Conservation (phyloP, 1,139 yeast genomes). For the Candida mesenterica region DNA sequence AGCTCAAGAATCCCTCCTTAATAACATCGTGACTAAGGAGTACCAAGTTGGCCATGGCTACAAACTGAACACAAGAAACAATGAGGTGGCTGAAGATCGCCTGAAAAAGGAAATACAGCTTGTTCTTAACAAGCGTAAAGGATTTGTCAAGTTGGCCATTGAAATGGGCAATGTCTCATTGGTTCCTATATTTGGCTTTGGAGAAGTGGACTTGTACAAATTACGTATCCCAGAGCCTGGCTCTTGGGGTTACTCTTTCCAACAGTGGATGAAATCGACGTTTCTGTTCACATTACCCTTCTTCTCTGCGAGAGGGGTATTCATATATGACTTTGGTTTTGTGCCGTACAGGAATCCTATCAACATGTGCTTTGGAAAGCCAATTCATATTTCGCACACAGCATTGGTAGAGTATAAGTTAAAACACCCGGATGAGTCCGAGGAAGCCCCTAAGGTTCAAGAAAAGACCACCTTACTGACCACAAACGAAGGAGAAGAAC, state of each 20-base stretch:
- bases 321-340: conserved; percentile 89
- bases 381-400: conserved; percentile 64
- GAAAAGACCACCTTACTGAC: no score
- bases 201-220: conserved; percentile 81
- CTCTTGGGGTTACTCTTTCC: conserved; percentile 56
- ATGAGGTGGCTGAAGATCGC: conserved; percentile 7
- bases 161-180: conserved; percentile 72
- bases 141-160: conserved; percentile 84
- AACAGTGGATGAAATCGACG: conserved; percentile 65
- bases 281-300: conserved; percentile 87
- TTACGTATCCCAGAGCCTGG: conserved; percentile 55
- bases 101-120: conserved; percentile 35
- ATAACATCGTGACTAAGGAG: conserved; percentile 36
- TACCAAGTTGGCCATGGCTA: conserved; percentile 50
- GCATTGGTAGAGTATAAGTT: conserved; percentile 31
- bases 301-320: conserved; percentile 89
- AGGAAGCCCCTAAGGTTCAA: conserved; percentile 1
- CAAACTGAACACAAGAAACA: conserved; percentile 41
- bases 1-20: conserved; percentile 80
- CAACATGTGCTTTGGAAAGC: conserved; percentile 76
- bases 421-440: conserved; percentile 31
- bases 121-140: conserved; percentile 76
- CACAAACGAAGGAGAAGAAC: conserved; percentile 12
- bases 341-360: conserved; percentile 84
- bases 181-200: conserved; percentile 91